phyloP scores from a whole-genome alignment of 73 alveolate species.

The Paramecium tetraurelia region DNA sequence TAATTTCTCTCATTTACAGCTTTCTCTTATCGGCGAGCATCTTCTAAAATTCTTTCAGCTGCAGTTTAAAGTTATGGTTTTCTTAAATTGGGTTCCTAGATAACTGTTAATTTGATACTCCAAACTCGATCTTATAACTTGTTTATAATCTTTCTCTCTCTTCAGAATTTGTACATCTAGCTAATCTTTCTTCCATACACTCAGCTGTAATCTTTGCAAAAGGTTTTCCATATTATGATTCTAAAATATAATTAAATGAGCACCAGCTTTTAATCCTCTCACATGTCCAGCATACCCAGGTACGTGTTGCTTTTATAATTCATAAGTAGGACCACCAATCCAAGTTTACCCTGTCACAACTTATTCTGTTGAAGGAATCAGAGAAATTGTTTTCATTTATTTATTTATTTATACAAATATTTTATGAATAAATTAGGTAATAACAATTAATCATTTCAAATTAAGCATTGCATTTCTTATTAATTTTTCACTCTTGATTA shows the following conservation, averaged over 20 bases:
- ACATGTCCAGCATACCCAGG: slow-evolving; percentile 66
- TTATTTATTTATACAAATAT: neutral
- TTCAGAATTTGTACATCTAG: slow-evolving; percentile 46
- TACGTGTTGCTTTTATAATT: slow-evolving; percentile 51
- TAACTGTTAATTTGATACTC: slow-evolving; percentile 21
- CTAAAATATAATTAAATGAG: neutral
- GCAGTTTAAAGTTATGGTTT: slow-evolving; percentile 43
- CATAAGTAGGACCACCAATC: slow-evolving; percentile 64
- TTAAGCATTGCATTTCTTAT: neutral
- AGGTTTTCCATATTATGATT: slow-evolving; percentile 60
- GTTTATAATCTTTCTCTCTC: slow-evolving; percentile 51
- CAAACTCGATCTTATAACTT: slow-evolving; percentile 48
- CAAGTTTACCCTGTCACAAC: slow-evolving; percentile 58
- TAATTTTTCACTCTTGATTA: neutral
- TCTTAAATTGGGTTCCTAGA: slow-evolving; percentile 45
- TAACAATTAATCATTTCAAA: neutral
- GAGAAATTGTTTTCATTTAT: slow-evolving; percentile 54
- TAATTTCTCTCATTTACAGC: neutral
- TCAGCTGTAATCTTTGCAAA: slow-evolving; percentile 64
- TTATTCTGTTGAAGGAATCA: slow-evolving; percentile 49
- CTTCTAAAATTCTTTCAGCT: slow-evolving; percentile 43
- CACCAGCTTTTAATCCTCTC: slow-evolving; percentile 59
- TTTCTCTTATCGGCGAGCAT: slow-evolving; percentile 1
- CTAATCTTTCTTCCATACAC: slow-evolving; percentile 55
- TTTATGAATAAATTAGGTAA: neutral